These are phyloP conservation scores for Osmanthus fragrans DNA, from an alignment of 257 asterid species.

Conservation along the genomic window DNA sequence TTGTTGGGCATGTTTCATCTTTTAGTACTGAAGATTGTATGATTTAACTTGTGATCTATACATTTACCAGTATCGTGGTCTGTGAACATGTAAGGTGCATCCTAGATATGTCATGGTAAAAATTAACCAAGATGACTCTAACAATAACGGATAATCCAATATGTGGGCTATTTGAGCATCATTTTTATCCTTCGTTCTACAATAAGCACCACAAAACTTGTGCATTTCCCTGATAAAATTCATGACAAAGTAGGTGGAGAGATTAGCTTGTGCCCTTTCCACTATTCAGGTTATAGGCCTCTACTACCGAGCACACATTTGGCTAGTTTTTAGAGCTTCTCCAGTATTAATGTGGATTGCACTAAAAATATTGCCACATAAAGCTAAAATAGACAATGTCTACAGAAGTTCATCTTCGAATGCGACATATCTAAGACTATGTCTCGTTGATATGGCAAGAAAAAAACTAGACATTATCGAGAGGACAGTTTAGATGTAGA, in stretches of 20 bases:
- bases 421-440: too few species aligned
- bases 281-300: not conserved
- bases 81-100: not conserved
- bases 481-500: too few species aligned
- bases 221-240: not conserved
- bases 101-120: not conserved
- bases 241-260: not conserved
- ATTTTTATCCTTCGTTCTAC: not conserved
- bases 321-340: not conserved
- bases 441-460: too few species aligned
- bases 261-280: not conserved
- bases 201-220: not conserved
- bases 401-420: too few species aligned
- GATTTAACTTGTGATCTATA: not conserved
- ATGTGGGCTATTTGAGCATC: not conserved
- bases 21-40: not conserved
- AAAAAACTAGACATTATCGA: too few species aligned
- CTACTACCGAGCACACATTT: not conserved
- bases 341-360: too few species aligned
- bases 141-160: not conserved
- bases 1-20: not conserved
- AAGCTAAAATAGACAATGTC: too few species aligned
- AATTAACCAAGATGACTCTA: not conserved
- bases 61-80: not conserved
- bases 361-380: too few species aligned